Evolutionary conservation across 306 rosid genomes (phyloP).

Genomic region (Cucurbita moschata): DNA sequence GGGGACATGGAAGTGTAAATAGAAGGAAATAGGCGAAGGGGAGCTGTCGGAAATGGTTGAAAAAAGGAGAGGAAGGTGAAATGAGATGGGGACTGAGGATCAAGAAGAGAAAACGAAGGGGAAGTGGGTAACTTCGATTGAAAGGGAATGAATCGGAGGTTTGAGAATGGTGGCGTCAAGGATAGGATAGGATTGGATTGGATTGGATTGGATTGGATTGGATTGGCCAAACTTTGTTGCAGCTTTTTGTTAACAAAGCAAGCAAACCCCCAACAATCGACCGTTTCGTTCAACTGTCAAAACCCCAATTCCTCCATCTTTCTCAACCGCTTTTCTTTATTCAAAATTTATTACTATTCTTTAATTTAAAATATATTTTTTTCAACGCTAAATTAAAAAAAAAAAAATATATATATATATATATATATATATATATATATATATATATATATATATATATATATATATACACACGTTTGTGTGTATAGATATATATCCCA

Average conservation of each 20-base stretch:
- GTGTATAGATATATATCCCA: too few species aligned
- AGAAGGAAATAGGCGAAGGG: background rate
- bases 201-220: constrained; percentile 14
- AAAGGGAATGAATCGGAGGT: constrained; percentile 42
- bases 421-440: too few species aligned
- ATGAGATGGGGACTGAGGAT: constrained; percentile 60
- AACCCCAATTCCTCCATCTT: constrained; percentile 3
- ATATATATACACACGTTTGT: too few species aligned
- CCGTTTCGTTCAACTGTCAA: constrained; percentile 40
- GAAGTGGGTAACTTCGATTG: constrained; percentile 43
- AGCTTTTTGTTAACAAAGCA: constrained; percentile 28
- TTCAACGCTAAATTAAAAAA: too few species aligned
- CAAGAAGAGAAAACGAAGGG: constrained; percentile 17
- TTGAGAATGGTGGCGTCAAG: constrained; percentile 32
- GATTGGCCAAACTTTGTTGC: constrained; percentile 43
- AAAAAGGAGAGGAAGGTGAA: constrained; percentile 55
- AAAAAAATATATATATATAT: too few species aligned
- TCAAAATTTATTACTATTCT: background rate
- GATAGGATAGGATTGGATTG: constrained; percentile 11
- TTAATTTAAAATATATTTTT: too few species aligned
- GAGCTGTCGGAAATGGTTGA: constrained; percentile 22
- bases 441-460: too few species aligned
- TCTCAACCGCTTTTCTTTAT: background rate
- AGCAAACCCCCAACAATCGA: constrained; percentile 38
- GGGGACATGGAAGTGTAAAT: constrained; percentile 5